Percentiles rank a stretch among this genome's conserved stretches.
phyloP scores from a whole-genome alignment of 2,329 filamentous ascomycete genomes.

The Cytospora paraplurivora region DNA sequence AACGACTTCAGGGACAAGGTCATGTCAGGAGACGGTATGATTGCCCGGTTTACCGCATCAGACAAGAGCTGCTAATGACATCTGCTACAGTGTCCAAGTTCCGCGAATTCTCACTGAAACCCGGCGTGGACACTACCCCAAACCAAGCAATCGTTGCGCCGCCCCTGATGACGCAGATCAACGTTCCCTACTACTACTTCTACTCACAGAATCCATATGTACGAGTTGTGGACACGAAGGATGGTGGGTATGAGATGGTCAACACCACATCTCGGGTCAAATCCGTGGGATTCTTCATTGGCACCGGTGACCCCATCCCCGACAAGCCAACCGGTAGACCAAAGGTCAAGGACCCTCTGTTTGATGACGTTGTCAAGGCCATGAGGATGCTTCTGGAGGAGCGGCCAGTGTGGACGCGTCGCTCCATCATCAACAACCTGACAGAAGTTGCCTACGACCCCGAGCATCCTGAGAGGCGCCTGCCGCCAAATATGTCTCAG shows the following conservation, averaged over 20 bases:
- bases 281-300: conserved; percentile 59
- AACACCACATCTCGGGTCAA: conserved; percentile 61
- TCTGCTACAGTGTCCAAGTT: conserved; percentile 49
- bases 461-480: conserved; percentile 42
- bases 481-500: conserved; percentile 40
- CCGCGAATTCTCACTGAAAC: conserved; percentile 66
- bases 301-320: conserved; percentile 62
- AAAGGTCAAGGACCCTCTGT: conserved; percentile 59
- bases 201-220: conserved; percentile 87
- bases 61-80: neutral
- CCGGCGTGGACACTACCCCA: conserved; percentile 58
- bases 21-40: conserved; percentile 68
- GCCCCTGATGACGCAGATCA: conserved; percentile 73
- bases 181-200: conserved; percentile 74
- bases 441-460: conserved; percentile 23
- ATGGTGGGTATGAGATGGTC: conserved; percentile 54
- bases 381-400: conserved; percentile 68
- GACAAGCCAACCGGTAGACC: conserved; percentile 63
- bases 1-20: conserved; percentile 70
- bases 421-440: conserved; percentile 76
- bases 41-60: neutral
- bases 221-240: conserved; percentile 59
- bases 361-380: conserved; percentile 65
- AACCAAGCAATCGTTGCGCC: conserved; percentile 77
- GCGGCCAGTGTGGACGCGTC: conserved; percentile 84